Base-by-base conservation (phyloP, 345 rosid genomes). In the Erucastrum elatum region DNA sequence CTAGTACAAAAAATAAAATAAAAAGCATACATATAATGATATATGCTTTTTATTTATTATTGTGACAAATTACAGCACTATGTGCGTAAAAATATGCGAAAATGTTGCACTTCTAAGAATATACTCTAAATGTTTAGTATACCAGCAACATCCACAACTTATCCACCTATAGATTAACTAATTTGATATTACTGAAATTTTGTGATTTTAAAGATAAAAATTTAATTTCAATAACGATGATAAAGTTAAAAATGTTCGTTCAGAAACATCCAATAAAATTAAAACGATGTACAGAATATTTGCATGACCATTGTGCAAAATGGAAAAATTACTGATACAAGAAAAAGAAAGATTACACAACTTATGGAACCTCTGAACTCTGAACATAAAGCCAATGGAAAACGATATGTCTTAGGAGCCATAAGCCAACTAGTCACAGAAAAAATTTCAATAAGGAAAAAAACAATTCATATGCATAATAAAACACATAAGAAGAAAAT, bases 51-150 rank as follows among this genome's bases (percentile, higher is more conserved):
- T 60, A 63, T 4, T 5, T 55, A 64, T 4, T 37, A 1, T 21
- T 73, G 34, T 46, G 2, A 15, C 58, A 73, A 73, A 79, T 26
- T 79, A 60, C 64, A 79, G 70, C 82, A 79, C 75, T 79, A 39
- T 34, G 33, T 61, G 35, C 60, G 61, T 59, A n/a, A 2, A 46
- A 67, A 62, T 68, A 74, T 79, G 71, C 76, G 75, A 68, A 79
- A 72, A 60, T 68, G 73, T 78, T 71, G 61, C 62, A 41, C 31
- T 64, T 17, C 4, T 64, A 44, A 71, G 8, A 49, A 41, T 4
- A 39, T 30, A 72, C 29, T 41, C 31, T 46, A 13, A 30, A 30
- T 65, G 46, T 16, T 37, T 51, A 26, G 15, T 35, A 27, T 62
- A 69, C 11, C 53, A 51, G 46, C 60, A 75, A 41, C 35, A 31